Evolutionary conservation across 2,329 filamentous ascomycete genomes (phyloP), one percentile per base, ranked within the genome.

Genomic region (Knufia fluminis): DNA sequence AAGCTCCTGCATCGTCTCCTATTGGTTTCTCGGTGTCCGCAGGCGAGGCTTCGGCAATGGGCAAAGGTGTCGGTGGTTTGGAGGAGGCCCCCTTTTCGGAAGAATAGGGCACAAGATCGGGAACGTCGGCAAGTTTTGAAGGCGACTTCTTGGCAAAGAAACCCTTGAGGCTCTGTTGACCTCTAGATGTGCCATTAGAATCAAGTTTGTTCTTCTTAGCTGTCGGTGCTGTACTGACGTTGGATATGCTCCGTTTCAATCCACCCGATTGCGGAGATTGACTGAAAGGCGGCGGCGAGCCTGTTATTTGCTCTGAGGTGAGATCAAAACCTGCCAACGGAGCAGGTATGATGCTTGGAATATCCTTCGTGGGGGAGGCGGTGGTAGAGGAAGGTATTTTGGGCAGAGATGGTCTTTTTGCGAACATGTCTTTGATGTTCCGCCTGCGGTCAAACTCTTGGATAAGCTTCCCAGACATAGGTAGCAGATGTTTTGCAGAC

Each of bases 351-450:
- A 31, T 31, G 36, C 22, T 49, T 20, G 32, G 23, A 12, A 3
- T 12, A 6, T 32, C 38, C 16, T 33, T 33, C 12, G 12, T 9
- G 2, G 24, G 26, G 8, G 28, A 26, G 23, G 46, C 50, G 33
- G 26, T 22, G 10, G 46, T 40, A 17, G 46, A 43, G 32, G 31
- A 52, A 14, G 39, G 48, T 1, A 49, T 23, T 28, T 49, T 55
- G 10, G 43, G 35, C 16, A 61, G 52, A 19, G 66, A 54, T 42
- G 75, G 63, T 57, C 77, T 82, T 58, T 76, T 80, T 52, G 73
- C 73, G 63, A 97, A 96, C 92, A 98, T 97, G 61, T 94, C 89
- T 59, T 84, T 86, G 61, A 98, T 96, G 62, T 74, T 95, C 57
- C 80, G 79, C 17, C 92, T 80, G 52, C 83, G 82, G 61, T 90